phyloP scores from a whole-genome alignment of 352 stramenopile species.

The Globisporangium ultimum region DNA sequence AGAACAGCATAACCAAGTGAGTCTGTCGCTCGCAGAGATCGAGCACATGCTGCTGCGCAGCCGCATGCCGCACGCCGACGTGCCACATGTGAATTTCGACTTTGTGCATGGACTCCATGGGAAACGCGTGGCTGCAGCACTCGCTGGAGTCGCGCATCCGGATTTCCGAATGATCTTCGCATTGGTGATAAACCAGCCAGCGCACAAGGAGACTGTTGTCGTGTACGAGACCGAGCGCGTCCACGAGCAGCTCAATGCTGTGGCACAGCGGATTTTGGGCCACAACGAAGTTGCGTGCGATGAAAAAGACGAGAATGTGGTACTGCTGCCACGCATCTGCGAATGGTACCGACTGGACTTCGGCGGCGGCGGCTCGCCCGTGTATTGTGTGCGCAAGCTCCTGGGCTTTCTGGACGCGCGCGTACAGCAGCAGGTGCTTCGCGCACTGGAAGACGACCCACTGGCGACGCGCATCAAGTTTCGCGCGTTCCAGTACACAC shows the following conservation, averaged over 20 bases:
- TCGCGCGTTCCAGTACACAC: slow-evolving; percentile 48
- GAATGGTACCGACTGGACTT: slow-evolving; percentile 80
- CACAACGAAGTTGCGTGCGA: slow-evolving; percentile 31
- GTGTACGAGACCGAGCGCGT: slow-evolving; percentile 34
- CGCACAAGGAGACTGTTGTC: slow-evolving; percentile 19
- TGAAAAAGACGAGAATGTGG: slow-evolving; percentile 11
- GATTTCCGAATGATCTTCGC: slow-evolving; percentile 81
- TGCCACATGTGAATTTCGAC: slow-evolving; percentile 39
- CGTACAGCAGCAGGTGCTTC: slow-evolving; percentile 43
- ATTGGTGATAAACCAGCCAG: slow-evolving; percentile 52
- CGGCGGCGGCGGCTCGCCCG: slow-evolving; percentile 27
- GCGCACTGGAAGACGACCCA: slow-evolving; percentile 40
- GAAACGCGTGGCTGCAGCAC: slow-evolving; percentile 13
- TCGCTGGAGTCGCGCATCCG: slow-evolving; percentile 48
- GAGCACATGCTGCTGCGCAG: slow-evolving; percentile 68
- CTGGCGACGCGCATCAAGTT: slow-evolving; percentile 54
- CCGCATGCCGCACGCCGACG: slow-evolving; percentile 39
- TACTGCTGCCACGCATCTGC: slow-evolving; percentile 62
- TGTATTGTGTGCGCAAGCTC: slow-evolving; percentile 72
- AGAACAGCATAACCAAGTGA: slow-evolving; percentile 23
- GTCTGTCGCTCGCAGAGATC: slow-evolving; percentile 72
- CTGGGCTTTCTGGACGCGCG: slow-evolving; percentile 57
- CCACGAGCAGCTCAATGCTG: slow-evolving; percentile 73
- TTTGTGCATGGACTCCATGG: not conserved
- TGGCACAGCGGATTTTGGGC: slow-evolving; percentile 24